These are phyloP conservation scores for Striga asiatica DNA, from an alignment of 257 asterid genomes.

Conservation along the genomic window DNA sequence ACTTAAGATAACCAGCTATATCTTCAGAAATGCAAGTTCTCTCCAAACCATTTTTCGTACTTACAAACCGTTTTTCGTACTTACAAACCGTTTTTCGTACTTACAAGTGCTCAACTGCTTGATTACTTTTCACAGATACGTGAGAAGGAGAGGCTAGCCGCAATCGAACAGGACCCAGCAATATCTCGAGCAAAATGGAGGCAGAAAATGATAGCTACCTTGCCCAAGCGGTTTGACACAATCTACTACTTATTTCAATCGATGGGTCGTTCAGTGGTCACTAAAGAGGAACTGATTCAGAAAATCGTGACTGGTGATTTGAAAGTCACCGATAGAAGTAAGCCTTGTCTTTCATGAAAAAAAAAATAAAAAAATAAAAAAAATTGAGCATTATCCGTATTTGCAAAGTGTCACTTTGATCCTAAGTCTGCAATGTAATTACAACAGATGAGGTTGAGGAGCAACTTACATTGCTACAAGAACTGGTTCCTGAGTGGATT, in stretches of 20 bases:
- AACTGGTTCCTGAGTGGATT: constrained; percentile 84
- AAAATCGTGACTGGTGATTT: constrained; percentile 33
- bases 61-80: no score
- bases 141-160: constrained; percentile 47
- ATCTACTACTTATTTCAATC: constrained; percentile 52
- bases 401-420: no score
- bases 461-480: constrained; percentile 58
- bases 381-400: no score
- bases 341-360: constrained; percentile 22
- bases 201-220: constrained; percentile 40
- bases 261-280: constrained; percentile 50
- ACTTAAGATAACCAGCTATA: no score
- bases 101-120: no score
- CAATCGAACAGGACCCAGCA: constrained; percentile 63
- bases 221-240: constrained; percentile 66
- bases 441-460: constrained; percentile 69
- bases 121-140: constrained; percentile 37
- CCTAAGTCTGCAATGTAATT: not conserved
- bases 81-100: no score
- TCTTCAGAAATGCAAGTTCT: no score
- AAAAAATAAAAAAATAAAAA: no score
- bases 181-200: constrained; percentile 77
- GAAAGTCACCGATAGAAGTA: constrained; percentile 45
- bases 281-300: constrained; percentile 62
- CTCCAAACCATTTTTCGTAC: no score